Evolutionary conservation across 2,329 filamentous ascomycete genomes (phyloP), one percentile per base, ranked within the genome.

Genomic region (Ilyonectria robusta): DNA sequence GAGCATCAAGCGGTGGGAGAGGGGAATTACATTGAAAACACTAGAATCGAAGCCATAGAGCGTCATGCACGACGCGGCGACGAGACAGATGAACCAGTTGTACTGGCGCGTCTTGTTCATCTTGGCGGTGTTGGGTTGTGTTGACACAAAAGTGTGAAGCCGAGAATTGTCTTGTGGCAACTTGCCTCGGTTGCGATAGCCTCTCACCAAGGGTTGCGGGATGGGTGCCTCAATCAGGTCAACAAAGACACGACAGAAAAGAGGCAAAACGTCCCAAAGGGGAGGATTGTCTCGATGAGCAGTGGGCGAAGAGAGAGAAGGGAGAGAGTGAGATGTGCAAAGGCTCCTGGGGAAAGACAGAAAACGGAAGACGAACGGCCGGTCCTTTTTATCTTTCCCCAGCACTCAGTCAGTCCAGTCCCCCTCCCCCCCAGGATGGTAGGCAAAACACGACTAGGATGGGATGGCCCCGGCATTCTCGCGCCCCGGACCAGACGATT

Each of bases 11-110:
- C 26, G 37, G 31, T 17, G 19, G 37, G 35, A 15, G 23, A 26
- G 33, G 17, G 26, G 7, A 11, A 56, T 67, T 58, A 72, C 90
- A 78, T 93, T 93, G 84, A 90, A 93, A 53, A 92, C 91, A 42
- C 90, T 92, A 1, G 91, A 90, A 84, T 93, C 91, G 77, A 93
- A 93, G 64, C 91, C 91, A 77, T 93, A 93, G 50, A 93, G 84
- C 23, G 93, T 90, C 91, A 93, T 93, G 78, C 90, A 93, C 78
- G 90, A 89, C 75, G 91, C 91, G 63, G 91, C 91, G 70, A 93
- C 88, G 61, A 92, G 83, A 66, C 89, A 91, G 71, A 92, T 89
- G 82, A 91, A 92, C 74, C 74, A 76, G 70, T 75, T 76, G 71
- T 76, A 76, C 59, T 50, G 57, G 63, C 79, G 79, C 67, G 77